A percentile compares a stretch with the other conserved stretches of the same genome.
phyloP scores from a whole-genome alignment of 352 stramenopile genomes.

The Pythium chondricola region DNA sequence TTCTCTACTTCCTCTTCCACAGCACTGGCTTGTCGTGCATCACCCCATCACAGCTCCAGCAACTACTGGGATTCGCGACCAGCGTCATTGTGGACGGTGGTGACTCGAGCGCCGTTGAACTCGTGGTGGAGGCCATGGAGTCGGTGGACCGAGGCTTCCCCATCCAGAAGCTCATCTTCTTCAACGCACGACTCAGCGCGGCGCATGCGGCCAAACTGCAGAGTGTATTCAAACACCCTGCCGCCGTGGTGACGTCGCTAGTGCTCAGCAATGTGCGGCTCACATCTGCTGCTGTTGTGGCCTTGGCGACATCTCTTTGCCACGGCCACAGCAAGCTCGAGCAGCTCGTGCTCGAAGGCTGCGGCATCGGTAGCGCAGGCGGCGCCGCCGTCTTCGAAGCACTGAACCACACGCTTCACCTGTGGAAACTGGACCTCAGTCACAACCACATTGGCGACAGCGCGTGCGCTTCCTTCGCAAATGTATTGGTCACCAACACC shows the following conservation, averaged over 20 bases:
- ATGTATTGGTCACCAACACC: slow-evolving; percentile 27
- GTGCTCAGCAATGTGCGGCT: slow-evolving; percentile 56
- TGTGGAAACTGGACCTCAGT: slow-evolving; percentile 76
- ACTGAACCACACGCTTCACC: slow-evolving; percentile 30
- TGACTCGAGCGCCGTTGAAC: slow-evolving; percentile 22
- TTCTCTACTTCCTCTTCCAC: neutral
- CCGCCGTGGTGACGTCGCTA: slow-evolving; percentile 35
- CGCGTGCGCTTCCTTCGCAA: slow-evolving; percentile 30
- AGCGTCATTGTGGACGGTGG: slow-evolving; percentile 56
- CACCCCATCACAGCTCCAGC: slow-evolving; percentile 34
- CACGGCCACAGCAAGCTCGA: slow-evolving; percentile 46
- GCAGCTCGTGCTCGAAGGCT: slow-evolving; percentile 68
- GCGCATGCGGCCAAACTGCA: slow-evolving; percentile 27
- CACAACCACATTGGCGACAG: slow-evolving; percentile 57
- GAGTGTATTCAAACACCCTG: slow-evolving; percentile 27
- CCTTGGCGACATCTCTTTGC: slow-evolving; percentile 37
- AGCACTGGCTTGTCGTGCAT: slow-evolving; percentile 34
- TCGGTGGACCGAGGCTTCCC: slow-evolving; percentile 21
- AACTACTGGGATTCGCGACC: slow-evolving; percentile 48
- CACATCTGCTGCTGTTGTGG: slow-evolving; percentile 24
- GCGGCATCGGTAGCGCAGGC: slow-evolving; percentile 41
- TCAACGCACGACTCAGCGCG: slow-evolving; percentile 44
- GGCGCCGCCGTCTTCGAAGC: slow-evolving; percentile 45
- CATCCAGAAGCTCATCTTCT: slow-evolving; percentile 63
- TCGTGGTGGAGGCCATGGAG: slow-evolving; percentile 41